Evolutionary conservation across 2,329 filamentous ascomycete genomes (phyloP).

Genomic region (Aspergillus ochraceus): DNA sequence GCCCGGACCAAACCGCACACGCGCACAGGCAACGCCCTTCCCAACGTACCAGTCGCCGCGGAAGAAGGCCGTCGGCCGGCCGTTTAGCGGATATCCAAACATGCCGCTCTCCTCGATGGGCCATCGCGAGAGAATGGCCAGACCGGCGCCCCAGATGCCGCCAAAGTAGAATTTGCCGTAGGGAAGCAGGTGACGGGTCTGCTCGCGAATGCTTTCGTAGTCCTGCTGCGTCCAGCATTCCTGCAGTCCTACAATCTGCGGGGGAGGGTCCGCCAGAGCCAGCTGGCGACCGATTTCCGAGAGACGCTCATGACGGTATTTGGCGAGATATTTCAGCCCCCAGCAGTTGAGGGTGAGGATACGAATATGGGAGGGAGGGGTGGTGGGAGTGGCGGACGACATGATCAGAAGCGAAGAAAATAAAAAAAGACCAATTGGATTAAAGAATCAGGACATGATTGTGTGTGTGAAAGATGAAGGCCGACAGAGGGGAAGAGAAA

Average conservation of each 20-base stretch:
- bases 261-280: slow-evolving; percentile 64
- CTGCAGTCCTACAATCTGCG: slow-evolving; percentile 88
- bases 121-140: slow-evolving; percentile 88
- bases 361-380: slow-evolving; percentile 58
- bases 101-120: slow-evolving; percentile 88
- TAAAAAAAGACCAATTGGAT: not conserved
- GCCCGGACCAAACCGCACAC: slow-evolving; percentile 68
- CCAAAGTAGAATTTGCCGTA: slow-evolving; percentile 91
- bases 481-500: not conserved
- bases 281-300: slow-evolving; percentile 81
- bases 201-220: slow-evolving; percentile 73
- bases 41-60: slow-evolving; percentile 96
- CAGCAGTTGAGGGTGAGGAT: slow-evolving; percentile 94
- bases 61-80: slow-evolving; percentile 89
- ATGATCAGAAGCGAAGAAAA: not conserved
- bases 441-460: not conserved
- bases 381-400: slow-evolving; percentile 37
- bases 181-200: slow-evolving; percentile 73
- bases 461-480: not conserved
- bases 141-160: slow-evolving; percentile 83
- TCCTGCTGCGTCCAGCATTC: slow-evolving; percentile 91
- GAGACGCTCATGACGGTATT: slow-evolving; percentile 74
- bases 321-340: slow-evolving; percentile 86
- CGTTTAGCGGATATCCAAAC: slow-evolving; percentile 86
- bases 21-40: slow-evolving; percentile 85